A percentile compares a stretch with the other conserved stretches of the same genome.
phyloP scores from a whole-genome alignment of 805 yeast genomes.

The Hanseniaspora taiwanica region DNA sequence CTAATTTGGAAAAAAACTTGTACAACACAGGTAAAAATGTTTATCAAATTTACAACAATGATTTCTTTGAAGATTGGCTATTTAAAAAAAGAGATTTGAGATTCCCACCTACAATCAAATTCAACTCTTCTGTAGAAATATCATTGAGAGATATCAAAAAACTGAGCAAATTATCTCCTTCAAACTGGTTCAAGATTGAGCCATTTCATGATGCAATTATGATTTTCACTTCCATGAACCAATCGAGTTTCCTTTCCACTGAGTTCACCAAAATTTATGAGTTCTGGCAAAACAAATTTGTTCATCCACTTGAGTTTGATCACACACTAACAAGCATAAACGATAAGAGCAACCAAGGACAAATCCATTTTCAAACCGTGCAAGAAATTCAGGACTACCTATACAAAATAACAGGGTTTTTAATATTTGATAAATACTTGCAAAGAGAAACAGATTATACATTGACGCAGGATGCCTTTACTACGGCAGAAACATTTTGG shows the following conservation, averaged over 20 bases:
- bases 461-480: slow-evolving; percentile 45
- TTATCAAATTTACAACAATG: slow-evolving; percentile 41
- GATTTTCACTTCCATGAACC: slow-evolving; percentile 65
- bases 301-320: slow-evolving; percentile 46
- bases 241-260: slow-evolving; percentile 42
- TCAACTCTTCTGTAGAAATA: slow-evolving; percentile 78
- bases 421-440: slow-evolving; percentile 60
- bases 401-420: slow-evolving; percentile 57
- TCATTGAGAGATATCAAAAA: slow-evolving; percentile 54
- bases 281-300: slow-evolving; percentile 53
- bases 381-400: slow-evolving; percentile 37
- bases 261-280: slow-evolving; percentile 61
- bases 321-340: slow-evolving; percentile 1
- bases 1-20: slow-evolving; percentile 50
- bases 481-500: slow-evolving; percentile 56
- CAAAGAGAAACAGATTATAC: slow-evolving; percentile 50
- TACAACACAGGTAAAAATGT: slow-evolving; percentile 27
- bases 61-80: slow-evolving; percentile 42
- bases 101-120: slow-evolving; percentile 40
- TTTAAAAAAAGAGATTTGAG: slow-evolving; percentile 32
- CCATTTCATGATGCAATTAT: slow-evolving; percentile 72
- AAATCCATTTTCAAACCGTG: slow-evolving; percentile 12
- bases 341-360: slow-evolving; percentile 23
- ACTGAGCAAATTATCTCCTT: slow-evolving; percentile 23
- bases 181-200: slow-evolving; percentile 40